Conservation (phyloP, 441 rosid species). For the Geranium incanum region DNA sequence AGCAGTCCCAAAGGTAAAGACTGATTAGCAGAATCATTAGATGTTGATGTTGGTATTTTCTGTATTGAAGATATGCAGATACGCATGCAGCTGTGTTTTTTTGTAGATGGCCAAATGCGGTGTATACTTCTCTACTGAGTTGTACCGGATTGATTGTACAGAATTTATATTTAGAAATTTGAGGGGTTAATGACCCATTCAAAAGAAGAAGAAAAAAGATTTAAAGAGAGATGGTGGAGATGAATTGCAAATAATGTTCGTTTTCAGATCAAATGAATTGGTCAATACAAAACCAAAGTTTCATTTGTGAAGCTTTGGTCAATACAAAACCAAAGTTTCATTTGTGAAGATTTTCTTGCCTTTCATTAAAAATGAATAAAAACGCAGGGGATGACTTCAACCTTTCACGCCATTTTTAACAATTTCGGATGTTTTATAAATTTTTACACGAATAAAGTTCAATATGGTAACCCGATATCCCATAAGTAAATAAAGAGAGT, state of each 20-base stretch:
- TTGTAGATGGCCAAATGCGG: neutral
- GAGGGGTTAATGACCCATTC: neutral
- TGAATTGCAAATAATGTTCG: no score
- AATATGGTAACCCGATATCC: no score
- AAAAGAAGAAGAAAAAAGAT: neutral
- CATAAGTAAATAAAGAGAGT: no score
- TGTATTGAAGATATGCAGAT: neutral
- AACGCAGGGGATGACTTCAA: no score
- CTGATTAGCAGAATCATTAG: conserved; percentile 16
- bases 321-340: neutral
- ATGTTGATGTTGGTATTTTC: neutral
- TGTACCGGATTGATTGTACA: neutral
- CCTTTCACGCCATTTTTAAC: no score
- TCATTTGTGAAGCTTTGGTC: neutral
- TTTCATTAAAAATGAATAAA: no score
- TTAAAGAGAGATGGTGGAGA: neutral
- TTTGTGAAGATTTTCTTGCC: no score
- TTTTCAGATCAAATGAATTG: neutral
- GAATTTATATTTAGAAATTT: neutral
- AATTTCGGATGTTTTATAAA: no score
- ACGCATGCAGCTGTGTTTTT: neutral
- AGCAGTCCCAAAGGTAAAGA: conserved; percentile 21
- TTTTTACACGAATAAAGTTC: no score
- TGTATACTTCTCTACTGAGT: neutral
- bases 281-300: neutral